These are phyloP conservation scores for Penicillium lividum DNA, from an alignment of 495 filamentous ascomycete species.

Conservation along the genomic window DNA sequence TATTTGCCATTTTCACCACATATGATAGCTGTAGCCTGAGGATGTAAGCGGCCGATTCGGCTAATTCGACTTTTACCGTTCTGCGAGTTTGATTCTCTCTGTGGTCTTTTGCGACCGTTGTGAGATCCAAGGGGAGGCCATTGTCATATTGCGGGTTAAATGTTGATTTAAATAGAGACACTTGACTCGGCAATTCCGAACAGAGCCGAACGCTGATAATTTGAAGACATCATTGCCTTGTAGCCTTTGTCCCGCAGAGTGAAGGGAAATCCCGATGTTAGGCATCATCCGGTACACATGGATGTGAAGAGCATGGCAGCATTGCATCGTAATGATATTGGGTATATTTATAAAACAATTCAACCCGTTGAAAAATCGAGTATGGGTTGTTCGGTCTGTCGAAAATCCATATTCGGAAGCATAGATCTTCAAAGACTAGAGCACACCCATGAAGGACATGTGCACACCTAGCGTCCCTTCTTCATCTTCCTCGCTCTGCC, in stretches of 20 bases:
- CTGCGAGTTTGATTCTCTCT: background rate
- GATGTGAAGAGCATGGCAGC: background rate
- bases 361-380: background rate
- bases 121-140: no score
- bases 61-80: constrained; percentile 44
- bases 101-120: background rate
- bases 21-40: constrained; percentile 64
- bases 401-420: background rate
- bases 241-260: no score
- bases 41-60: constrained; percentile 60
- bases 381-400: background rate
- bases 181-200: no score
- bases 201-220: no score
- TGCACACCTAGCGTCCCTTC: background rate
- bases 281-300: no score
- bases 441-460: background rate
- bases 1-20: constrained; percentile 75
- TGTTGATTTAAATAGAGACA: no score
- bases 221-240: no score
- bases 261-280: no score
- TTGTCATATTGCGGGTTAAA: no score
- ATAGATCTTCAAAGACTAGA: background rate
- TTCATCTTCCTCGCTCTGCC: background rate
- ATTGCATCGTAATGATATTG: background rate
- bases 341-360: background rate